Base-by-base conservation (phyloP, 768 basidiomycete genomes). In the Agaricus subrufescens region DNA sequence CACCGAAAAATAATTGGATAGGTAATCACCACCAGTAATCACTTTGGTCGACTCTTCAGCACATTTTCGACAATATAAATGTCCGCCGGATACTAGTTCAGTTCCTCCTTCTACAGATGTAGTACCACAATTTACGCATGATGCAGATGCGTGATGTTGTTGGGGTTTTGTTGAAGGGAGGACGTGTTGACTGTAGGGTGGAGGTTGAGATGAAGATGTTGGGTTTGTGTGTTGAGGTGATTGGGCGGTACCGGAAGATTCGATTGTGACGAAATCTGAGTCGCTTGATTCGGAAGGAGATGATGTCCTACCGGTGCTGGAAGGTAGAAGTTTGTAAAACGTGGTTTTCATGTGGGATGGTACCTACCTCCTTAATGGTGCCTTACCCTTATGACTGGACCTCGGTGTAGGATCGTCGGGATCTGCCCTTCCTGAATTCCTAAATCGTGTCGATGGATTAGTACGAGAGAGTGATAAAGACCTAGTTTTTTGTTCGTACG, bases 11-110 rank as follows among this genome's bases (percentile, higher is more conserved):
- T 19, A 19, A 19, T 19, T 19, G 19, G 19, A 19, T 19, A 19
- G 19, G 19, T 19, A 19, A 19, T 19, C 19, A 19, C 19, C 19
- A 19, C 19, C 19, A 19, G 19, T 19, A 34, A 34, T 34, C 34
- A 31, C 10, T 42, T 15, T 6, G 12, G 5, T 15, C 12, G n/a
- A 7, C 40, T 42, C 31, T 42, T 14, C 40, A 10, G n/a, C 40
- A 42, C 40, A 14, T 15, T 42, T n/a, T 42, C 58, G 54, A 47
- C 58, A 61, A 30, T 59, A 61, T 19, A 19, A 19, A 19, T 19
- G 19, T 19, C 19, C 19, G 19, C 19, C 19, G 19, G 19, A 19
- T 19, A 19, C 19, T 19, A 19, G 19, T 19, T 19, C 19, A 19
- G 19, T 19, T 19, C 19, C 19, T 19, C 19, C 19, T 19, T 19